Percentiles rank a stretch among this genome's conserved stretches.
Conservation (phyloP, 352 stramenopile genomes). For the Phytophthora constricta region DNA sequence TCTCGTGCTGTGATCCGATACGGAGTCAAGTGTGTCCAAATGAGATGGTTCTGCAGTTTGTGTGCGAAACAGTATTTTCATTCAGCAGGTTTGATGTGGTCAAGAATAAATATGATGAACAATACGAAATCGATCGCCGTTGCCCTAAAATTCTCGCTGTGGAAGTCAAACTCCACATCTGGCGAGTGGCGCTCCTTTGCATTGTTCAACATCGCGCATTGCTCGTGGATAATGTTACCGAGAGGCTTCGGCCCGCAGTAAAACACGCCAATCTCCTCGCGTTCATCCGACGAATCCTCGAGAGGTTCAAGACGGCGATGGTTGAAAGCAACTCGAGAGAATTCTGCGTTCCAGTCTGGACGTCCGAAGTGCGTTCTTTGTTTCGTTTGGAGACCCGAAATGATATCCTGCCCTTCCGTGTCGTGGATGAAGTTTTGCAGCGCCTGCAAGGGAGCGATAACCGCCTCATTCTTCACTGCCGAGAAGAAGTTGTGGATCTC, state of each 20-base stretch:
- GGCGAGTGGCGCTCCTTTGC: constrained; percentile 34
- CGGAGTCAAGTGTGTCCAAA: too few relatives aligned
- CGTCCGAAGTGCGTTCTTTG: constrained; percentile 80
- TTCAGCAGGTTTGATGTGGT: too few relatives aligned
- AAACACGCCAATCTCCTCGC: constrained; percentile 81
- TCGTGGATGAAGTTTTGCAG: constrained; percentile 81
- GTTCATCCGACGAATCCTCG: constrained; percentile 30
- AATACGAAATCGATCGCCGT: too few relatives aligned
- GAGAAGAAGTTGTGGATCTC: constrained; percentile 90
- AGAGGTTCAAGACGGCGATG: constrained; percentile 43
- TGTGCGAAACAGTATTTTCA: not conserved
- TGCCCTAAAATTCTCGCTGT: constrained; percentile 65
- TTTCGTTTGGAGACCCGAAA: constrained; percentile 75
- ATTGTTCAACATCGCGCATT: constrained; percentile 67
- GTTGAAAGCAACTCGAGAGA: constrained; percentile 58
- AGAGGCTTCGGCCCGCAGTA: constrained; percentile 76
- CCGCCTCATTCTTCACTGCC: constrained; percentile 64
- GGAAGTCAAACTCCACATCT: constrained; percentile 72
- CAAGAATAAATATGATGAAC: too few relatives aligned
- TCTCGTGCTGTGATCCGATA: too few relatives aligned
- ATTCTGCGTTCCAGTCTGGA: constrained; percentile 77
- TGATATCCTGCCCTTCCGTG: constrained; percentile 69
- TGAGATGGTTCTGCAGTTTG: not conserved
- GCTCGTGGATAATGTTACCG: constrained; percentile 60
- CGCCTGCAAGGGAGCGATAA: constrained; percentile 64